Conservation (phyloP, 1,139 yeast genomes). For the Arxiozyma slooffiae region DNA sequence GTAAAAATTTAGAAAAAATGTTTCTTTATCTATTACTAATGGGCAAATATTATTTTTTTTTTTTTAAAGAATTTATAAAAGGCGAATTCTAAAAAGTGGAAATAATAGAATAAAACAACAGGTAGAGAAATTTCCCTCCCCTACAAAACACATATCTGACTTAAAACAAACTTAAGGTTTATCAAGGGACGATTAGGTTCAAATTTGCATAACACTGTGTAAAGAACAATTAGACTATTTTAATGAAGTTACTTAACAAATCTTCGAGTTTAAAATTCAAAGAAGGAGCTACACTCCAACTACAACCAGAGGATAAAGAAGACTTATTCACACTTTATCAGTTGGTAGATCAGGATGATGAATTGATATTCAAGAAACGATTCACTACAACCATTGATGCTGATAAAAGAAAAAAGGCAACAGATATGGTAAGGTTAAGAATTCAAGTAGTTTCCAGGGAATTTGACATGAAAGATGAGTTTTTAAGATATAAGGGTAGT, state of each 20-base stretch:
- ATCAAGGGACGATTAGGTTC: not conserved
- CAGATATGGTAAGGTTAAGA: conserved; percentile 23
- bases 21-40: no score
- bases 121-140: not conserved
- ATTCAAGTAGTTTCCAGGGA: conserved; percentile 61
- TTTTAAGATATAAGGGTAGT: conserved; percentile 71
- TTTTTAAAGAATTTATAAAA: no score
- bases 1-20: no score
- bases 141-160: not conserved
- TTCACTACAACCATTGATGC: conserved; percentile 23
- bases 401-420: conserved; percentile 22
- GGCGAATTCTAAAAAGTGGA: not conserved
- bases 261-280: conserved; percentile 4
- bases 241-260: conserved; percentile 4
- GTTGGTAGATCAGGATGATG: conserved; percentile 66
- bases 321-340: conserved; percentile 88
- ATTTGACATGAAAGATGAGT: conserved; percentile 68
- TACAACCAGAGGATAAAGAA: conserved; percentile 80
- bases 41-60: no score
- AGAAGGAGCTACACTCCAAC: conserved; percentile 34
- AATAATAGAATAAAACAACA: no score
- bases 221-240: not conserved
- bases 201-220: no score
- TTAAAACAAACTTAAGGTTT: no score
- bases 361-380: conserved; percentile 52